Percentiles rank a stretch among this genome's conserved stretches.
These are phyloP conservation scores for Ustulina deusta DNA, from an alignment of 2,329 filamentous ascomycete genomes.

Conservation along the genomic window DNA sequence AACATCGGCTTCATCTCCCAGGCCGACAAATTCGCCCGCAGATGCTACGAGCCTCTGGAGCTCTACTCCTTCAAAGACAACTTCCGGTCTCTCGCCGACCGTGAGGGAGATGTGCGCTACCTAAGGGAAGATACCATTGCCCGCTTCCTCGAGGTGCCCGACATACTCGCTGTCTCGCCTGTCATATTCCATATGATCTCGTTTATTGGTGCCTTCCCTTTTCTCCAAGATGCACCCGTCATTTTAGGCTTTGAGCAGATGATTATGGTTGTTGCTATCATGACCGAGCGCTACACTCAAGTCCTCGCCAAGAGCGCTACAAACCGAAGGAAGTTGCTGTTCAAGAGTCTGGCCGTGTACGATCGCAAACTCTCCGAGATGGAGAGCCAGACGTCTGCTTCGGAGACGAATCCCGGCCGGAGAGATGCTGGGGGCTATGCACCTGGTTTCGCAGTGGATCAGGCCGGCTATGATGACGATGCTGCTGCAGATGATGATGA, in stretches of 20 bases:
- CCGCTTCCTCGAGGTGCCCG: constrained; percentile 79
- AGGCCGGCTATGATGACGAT: constrained; percentile 56
- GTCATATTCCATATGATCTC: constrained; percentile 79
- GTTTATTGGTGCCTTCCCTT: constrained; percentile 79
- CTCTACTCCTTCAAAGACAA: constrained; percentile 80
- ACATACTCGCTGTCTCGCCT: constrained; percentile 73
- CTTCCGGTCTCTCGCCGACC: constrained; percentile 76
- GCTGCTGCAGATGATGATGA: constrained; percentile 62
- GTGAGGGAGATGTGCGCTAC: constrained; percentile 70
- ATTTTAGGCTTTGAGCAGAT: constrained; percentile 77
- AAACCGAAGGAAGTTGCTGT: constrained; percentile 73
- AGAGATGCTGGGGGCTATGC: constrained; percentile 40
- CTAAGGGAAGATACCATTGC: constrained; percentile 77
- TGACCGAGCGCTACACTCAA: constrained; percentile 76
- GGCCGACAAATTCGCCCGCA: constrained; percentile 74
- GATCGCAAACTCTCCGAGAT: constrained; percentile 66
- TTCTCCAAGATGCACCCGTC: constrained; percentile 75
- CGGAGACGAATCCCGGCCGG: constrained; percentile 27
- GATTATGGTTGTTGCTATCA: constrained; percentile 77
- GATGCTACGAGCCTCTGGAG: constrained; percentile 78
- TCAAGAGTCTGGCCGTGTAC: constrained; percentile 77
- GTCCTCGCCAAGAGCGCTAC: constrained; percentile 69
- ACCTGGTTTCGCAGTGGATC: constrained; percentile 61
- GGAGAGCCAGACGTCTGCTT: constrained; percentile 37
- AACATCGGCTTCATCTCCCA: constrained; percentile 47